Evolutionary conservation across 169 alveolate species (phyloP).

Genomic region (Babesia ovis): DNA sequence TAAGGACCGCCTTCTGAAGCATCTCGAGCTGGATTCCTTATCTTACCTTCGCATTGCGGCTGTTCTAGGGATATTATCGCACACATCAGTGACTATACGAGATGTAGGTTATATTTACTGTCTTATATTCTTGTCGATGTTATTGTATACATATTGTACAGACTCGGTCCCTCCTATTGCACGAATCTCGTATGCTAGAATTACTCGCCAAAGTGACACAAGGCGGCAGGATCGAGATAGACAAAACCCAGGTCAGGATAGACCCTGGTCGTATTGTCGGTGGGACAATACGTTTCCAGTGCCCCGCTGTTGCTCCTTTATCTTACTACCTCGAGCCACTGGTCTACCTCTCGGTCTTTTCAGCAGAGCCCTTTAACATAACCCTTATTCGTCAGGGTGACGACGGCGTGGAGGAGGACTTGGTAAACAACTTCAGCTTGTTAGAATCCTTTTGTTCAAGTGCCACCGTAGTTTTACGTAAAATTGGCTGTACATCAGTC

Average conservation of each 20-base stretch:
- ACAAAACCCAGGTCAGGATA: conserved; percentile 21
- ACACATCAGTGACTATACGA: conserved; percentile 29
- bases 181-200: conserved; percentile 51
- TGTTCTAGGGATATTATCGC: conserved; percentile 53
- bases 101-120: conserved; percentile 7
- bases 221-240: conserved; percentile 58
- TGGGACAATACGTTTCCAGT: conserved; percentile 40
- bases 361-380: conserved; percentile 39
- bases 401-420: conserved; percentile 4
- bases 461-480: conserved; percentile 48
- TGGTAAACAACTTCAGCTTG: conserved; percentile 27
- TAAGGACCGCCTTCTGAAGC: conserved; percentile 35
- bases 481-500: conserved; percentile 42
- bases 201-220: conserved; percentile 48
- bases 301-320: conserved; percentile 33
- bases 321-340: conserved; percentile 68
- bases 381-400: conserved; percentile 32
- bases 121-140: not conserved
- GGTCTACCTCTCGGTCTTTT: conserved; percentile 44
- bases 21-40: conserved; percentile 42
- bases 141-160: not conserved
- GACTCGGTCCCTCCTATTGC: conserved; percentile 13
- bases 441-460: conserved; percentile 50
- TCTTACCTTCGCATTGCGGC: conserved; percentile 47
- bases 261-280: conserved; percentile 64